Base-by-base conservation (phyloP, 768 basidiomycete species). In the Russula compacta region DNA sequence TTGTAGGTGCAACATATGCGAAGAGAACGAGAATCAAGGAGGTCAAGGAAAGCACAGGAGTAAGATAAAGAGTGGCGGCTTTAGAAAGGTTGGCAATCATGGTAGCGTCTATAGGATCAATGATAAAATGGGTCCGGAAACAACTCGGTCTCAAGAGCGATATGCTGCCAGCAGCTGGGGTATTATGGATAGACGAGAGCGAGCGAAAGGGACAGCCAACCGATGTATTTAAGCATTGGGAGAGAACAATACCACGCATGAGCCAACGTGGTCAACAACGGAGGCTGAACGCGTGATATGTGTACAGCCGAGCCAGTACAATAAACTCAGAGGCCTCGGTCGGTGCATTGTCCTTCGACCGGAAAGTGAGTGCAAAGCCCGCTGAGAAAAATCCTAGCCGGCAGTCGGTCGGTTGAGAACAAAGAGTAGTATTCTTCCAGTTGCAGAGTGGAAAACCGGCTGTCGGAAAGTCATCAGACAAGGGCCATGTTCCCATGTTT, bases 1-100 rank as follows among this genome's bases (percentile, higher is more conserved):
- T 66, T 5, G 74, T 75, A 0, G 89, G 89, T 0, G 89, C 81
- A n/a, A 89, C 73, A 63, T 81, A 87, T 4, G 83, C 79, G 64
- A 92, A 81, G 2, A 89, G 69, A 4, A 82, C 75, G 44, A 92
- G 81, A 38, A 91, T 66, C 52, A 86, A 73, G 10, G 87, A 80
- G 5, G 87, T 82, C 46, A 90, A 73, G 62, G 82, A 78, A 52
- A 91, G 73, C 5, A 87, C 24, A 24, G 87, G 86, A 2, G 87
- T 78, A 54, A 91, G 77, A 69, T 85, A 89, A 55, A 87, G 75
- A 56, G 80, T 83, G 65, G 82, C 75, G 58, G 81, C 79, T 77
- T 84, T 89, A 14, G 87, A 85, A 44, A 89, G 77, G 65, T 81
- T 80, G 62, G 83, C 75, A 68, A 91, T 83, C 89, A 90, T 92